Conservation (phyloP, 257 asterid species). For the Voacanga thouarsii region DNA sequence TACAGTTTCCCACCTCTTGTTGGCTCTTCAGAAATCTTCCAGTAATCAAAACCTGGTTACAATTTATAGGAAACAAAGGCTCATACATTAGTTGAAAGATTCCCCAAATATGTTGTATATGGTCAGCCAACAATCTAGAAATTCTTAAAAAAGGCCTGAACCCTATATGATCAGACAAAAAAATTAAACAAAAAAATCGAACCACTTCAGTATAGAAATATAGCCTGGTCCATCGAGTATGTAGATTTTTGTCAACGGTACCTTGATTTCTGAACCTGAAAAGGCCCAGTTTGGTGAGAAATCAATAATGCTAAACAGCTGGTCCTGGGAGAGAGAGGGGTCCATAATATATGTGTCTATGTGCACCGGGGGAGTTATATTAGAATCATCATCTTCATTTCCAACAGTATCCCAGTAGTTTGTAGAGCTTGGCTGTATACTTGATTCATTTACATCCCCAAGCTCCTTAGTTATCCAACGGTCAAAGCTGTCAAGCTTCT, state of each 20-base stretch:
- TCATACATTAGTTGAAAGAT: background rate
- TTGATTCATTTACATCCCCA: constrained; percentile 77
- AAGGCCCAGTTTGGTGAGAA: constrained; percentile 85
- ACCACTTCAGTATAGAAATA: constrained; percentile 15
- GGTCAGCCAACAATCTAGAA: constrained; percentile 5
- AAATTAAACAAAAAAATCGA: background rate
- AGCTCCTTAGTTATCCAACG: constrained; percentile 97
- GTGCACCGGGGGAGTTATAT: constrained; percentile 49
- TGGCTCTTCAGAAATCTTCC: constrained; percentile 67
- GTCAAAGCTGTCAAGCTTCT: constrained; percentile 95
- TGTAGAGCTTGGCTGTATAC: constrained; percentile 54
- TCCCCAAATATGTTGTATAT: background rate
- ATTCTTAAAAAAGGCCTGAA: background rate
- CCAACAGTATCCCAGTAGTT: constrained; percentile 75
- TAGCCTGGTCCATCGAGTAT: constrained; percentile 5
- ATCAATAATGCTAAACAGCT: constrained; percentile 74
- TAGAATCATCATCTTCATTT: constrained; percentile 63
- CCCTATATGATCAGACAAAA: background rate
- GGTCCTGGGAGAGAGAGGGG: constrained; percentile 86
- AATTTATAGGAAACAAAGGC: constrained; percentile 13
- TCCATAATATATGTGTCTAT: constrained; percentile 59
- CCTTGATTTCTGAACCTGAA: constrained; percentile 75
- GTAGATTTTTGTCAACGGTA: constrained; percentile 18
- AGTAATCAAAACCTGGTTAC: constrained; percentile 60
- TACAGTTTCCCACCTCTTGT: constrained; percentile 52